Evolutionary conservation across 2,329 filamentous ascomycete species (phyloP), one percentile per base, ranked within the genome.

Genomic region (Meredithiella fracta): DNA sequence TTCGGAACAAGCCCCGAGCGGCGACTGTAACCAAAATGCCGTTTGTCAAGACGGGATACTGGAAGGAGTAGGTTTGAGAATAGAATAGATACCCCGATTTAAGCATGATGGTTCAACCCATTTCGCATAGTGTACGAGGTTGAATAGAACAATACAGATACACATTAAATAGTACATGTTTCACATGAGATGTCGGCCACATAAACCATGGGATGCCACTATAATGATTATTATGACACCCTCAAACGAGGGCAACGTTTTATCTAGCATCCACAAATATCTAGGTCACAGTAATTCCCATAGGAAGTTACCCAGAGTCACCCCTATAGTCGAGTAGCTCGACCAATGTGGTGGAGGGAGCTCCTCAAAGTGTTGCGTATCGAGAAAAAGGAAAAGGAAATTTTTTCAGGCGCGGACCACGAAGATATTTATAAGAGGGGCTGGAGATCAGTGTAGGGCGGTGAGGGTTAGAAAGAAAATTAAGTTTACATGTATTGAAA

Each of bases 21-120:
- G 89, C 83, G 1, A 77, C 78, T 2, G 85, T 95, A 31, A 77
- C 80, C 7, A 90, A 90, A 73, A 92, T 95, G 89, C 90, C 90
- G 1, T 95, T 94, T 68, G 77, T 94, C 53, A 76, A 81, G 53
- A 80, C 77, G 63, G 89, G 86, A 69, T 95, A 94, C 69, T 85
- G 77, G 69, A 82, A 72, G 67, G 68, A 66, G 3, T 54, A 55
- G 52, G 7, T 25, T 49, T 25, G 17, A 25, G 23, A 2, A 11
- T 11, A 25, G 22, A 17, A 20, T 22, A 11, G 44, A 49, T 49
- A 49, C 44, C 44, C 44, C 20, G 25, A 49, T 25, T 15, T 14
- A 25, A 25, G 11, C 8, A n/a, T n/a, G 8, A 20, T 49, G 44
- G 22, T 20, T 29, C 44, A 49, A 49, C 44, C 14, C 44, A 50